These are phyloP conservation scores for Apiospora arundinis DNA, from an alignment of 2,329 filamentous ascomycete genomes.

Conservation along the genomic window DNA sequence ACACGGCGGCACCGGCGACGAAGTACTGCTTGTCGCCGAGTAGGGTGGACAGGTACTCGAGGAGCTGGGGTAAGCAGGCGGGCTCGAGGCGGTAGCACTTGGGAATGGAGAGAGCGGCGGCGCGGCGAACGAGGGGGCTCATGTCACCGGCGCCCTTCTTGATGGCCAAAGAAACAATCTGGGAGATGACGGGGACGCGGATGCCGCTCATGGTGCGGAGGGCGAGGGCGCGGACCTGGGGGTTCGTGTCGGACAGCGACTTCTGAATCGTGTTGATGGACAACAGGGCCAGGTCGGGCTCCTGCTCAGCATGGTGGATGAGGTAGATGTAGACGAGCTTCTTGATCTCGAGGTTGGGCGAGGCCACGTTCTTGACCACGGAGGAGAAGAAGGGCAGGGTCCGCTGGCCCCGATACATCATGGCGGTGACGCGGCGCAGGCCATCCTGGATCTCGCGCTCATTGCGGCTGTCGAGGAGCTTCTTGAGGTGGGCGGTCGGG, in stretches of 20 bases:
- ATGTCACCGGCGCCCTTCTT: constrained; percentile 93
- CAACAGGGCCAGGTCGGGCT: constrained; percentile 91
- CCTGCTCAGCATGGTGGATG: constrained; percentile 93
- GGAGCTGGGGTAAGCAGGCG: constrained; percentile 79
- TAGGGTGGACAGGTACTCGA: constrained; percentile 79
- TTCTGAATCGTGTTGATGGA: constrained; percentile 99
- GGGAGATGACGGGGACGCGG: constrained; percentile 94
- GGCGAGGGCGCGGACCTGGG: constrained; percentile 88
- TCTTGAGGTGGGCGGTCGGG: constrained; percentile 87
- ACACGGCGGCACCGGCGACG: constrained; percentile 92
- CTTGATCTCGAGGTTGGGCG: constrained; percentile 91
- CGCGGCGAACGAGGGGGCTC: constrained; percentile 91
- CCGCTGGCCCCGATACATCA: constrained; percentile 92
- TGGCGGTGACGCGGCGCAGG: constrained; percentile 84
- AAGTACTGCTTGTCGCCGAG: constrained; percentile 94
- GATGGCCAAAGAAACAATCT: constrained; percentile 95
- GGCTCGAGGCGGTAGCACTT: constrained; percentile 95
- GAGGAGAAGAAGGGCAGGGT: constrained; percentile 96
- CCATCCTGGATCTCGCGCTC: constrained; percentile 94
- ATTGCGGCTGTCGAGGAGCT: constrained; percentile 90
- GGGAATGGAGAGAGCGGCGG: constrained; percentile 90
- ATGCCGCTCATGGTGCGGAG: constrained; percentile 97
- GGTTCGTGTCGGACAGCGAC: constrained; percentile 89
- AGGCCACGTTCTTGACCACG: constrained; percentile 97
- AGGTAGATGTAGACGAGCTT: constrained; percentile 99